These are phyloP conservation scores for Podaxis sp. DNA, from an alignment of 768 basidiomycete species.

Conservation along the genomic window DNA sequence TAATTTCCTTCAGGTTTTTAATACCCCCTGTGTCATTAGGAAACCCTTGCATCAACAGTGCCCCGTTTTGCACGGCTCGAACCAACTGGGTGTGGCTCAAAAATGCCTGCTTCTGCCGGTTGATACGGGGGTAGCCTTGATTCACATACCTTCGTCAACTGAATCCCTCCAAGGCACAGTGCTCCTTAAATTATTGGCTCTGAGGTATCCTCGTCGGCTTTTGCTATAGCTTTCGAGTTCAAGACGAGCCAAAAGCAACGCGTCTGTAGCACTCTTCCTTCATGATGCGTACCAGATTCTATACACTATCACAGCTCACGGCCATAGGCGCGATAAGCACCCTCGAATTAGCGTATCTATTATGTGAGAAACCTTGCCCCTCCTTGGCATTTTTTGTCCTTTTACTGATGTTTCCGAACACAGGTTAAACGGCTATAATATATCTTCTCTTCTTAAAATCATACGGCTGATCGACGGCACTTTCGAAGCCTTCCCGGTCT, in stretches of 20 bases:
- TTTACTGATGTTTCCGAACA: neutral
- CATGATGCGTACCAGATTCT: neutral
- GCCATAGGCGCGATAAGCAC: neutral
- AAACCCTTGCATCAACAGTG: neutral
- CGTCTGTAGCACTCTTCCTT: neutral
- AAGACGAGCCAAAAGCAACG: neutral
- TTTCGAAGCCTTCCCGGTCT: constrained; percentile 44
- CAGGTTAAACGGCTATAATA: neutral
- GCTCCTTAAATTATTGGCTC: neutral
- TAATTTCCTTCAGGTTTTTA: constrained; percentile 1
- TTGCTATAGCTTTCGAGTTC: neutral
- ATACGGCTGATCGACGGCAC: constrained; percentile 26
- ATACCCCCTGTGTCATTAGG: neutral
- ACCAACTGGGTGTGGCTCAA: neutral
- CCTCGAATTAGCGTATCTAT: neutral
- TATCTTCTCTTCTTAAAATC: neutral
- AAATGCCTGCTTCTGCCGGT: neutral
- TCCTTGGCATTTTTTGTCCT: neutral
- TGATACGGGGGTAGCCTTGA: neutral
- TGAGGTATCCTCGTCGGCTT: neutral
- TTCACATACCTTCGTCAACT: neutral
- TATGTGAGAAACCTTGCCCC: neutral
- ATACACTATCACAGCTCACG: neutral
- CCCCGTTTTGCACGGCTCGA: neutral
- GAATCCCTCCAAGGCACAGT: neutral